Conservation (phyloP, 2,329 filamentous ascomycete species). For the Hypoxylon sp. region DNA sequence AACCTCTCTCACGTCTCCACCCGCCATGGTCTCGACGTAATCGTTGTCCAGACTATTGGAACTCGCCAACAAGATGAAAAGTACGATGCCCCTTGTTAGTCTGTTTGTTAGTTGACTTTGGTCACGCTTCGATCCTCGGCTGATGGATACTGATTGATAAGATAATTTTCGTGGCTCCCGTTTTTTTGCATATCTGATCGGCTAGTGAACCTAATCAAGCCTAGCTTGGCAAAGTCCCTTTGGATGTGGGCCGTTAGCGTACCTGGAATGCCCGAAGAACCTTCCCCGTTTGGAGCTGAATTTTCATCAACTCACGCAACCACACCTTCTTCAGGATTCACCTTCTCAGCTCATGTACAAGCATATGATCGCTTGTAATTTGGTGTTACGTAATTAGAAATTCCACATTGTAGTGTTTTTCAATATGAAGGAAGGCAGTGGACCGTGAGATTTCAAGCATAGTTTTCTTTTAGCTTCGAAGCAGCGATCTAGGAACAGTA, state of each 20-base stretch:
- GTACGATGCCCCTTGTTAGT: constrained; percentile 24
- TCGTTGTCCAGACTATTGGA: constrained; percentile 24
- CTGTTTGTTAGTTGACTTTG: constrained; percentile 26
- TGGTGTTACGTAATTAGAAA: constrained; percentile 33
- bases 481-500: constrained; percentile 12
- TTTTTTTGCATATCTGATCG: constrained; percentile 28
- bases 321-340: constrained; percentile 23
- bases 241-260: constrained; percentile 13
- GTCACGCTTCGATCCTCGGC: constrained; percentile 33
- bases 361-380: constrained; percentile 5
- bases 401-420: neutral
- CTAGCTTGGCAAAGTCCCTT: constrained; percentile 20
- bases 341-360: constrained; percentile 35
- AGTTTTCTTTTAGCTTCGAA: constrained; percentile 20
- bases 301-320: constrained; percentile 20
- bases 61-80: constrained; percentile 26
- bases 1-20: constrained; percentile 27
- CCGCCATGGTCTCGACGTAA: constrained; percentile 24
- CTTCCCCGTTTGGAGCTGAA: constrained; percentile 38
- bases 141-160: constrained; percentile 45
- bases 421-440: neutral
- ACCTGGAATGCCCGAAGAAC: constrained; percentile 42
- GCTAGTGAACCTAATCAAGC: constrained; percentile 29
- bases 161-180: constrained; percentile 36
- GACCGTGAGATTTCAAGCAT: constrained; percentile 13